A percentile compares a stretch with the other conserved stretches of the same genome.
Evolutionary conservation across 2,329 filamentous ascomycete genomes (phyloP).

Genomic region (Bipolaris bicolor): DNA sequence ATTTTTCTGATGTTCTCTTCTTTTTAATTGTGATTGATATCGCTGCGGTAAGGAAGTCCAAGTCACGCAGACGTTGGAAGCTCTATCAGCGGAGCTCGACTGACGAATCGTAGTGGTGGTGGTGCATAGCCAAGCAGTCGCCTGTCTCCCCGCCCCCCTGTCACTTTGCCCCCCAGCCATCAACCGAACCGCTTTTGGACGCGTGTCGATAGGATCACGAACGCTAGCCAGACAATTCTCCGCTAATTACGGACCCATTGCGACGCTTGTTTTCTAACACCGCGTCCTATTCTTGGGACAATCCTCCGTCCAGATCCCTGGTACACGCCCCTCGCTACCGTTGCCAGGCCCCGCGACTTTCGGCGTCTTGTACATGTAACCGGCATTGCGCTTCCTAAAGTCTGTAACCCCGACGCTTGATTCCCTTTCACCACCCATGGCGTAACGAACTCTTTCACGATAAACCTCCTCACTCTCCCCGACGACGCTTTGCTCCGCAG

Average conservation of each 20-base stretch:
- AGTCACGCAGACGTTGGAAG: conserved; percentile 11
- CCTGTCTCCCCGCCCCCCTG: conserved; percentile 19
- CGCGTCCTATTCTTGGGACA: conserved; percentile 7
- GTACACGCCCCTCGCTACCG: conserved; percentile 3
- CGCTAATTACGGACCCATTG: conserved; percentile 26
- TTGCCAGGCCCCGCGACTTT: conserved; percentile 1
- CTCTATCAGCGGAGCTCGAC: conserved; percentile 16
- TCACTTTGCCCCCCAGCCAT: conserved; percentile 18
- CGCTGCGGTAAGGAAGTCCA: conserved; percentile 4
- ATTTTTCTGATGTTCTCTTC: background rate
- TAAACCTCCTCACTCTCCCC: background rate
- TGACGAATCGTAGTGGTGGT: conserved; percentile 17
- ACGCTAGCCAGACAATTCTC: conserved; percentile 22
- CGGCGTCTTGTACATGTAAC: background rate
- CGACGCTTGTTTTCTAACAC: conserved; percentile 27
- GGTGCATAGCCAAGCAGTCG: background rate
- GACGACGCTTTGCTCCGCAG: conserved; percentile 21
- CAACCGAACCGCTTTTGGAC: conserved; percentile 31
- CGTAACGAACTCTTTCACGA: conserved; percentile 33
- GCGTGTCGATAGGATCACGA: conserved; percentile 26
- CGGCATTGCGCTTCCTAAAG: conserved; percentile 3
- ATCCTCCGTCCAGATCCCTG: conserved; percentile 7
- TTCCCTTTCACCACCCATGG: conserved; percentile 33
- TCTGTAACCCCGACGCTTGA: background rate
- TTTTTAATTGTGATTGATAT: background rate